Evolutionary conservation across 1,284 basidiomycete species (phyloP), one percentile per base, ranked within the genome.

Genomic region (Apiotrichum mycotoxinovorans): DNA sequence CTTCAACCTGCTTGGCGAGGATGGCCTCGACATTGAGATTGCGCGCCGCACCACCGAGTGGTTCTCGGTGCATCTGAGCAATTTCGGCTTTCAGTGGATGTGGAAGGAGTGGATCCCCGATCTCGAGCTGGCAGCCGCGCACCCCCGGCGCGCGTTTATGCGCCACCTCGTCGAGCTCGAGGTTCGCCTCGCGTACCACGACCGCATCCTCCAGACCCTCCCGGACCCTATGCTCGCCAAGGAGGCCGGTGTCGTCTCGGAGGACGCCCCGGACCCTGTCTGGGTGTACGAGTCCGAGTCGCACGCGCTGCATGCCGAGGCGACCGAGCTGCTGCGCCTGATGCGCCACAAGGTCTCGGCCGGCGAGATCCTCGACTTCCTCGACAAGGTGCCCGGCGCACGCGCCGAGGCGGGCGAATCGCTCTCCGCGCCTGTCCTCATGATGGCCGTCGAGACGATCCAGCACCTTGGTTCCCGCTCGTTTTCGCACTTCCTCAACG

Each of bases 71-170:
- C 96, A 99, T 69, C 88, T 98, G 83, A 93, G 89, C 67, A 99
- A 98, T 79, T 99, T 98, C 76, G 88, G 88, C 22, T 98, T 98
- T 79, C 86, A 87, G 67, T 99, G 96, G 96, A 92, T 94, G n/a
- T 99, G 96, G 96, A 93, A 92, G 69, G 96, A 98, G 82, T 99
- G 96, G 95, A 79, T 93, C n/a, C 85, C 88, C 1, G 94, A 97
- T 74, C 79, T 96, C 15, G 73, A 80, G 3, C 76, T 95, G 15
- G 80, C 85, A 1, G 68, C 80, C 10, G 81, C 86, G 57, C 93
- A 98, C 71, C 94, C 95, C 0, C 89, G 87, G 66, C 84, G 90
- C 17, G 82, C 85, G 1, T 95, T 98, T 74, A 88, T 95, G 77
- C 85, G 88, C n/a, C 82, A 90, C 14, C 85, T 91, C 0, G 79